Evolutionary conservation across 257 asterid genomes (phyloP).

Genomic region (Paraleonurus japonicus): DNA sequence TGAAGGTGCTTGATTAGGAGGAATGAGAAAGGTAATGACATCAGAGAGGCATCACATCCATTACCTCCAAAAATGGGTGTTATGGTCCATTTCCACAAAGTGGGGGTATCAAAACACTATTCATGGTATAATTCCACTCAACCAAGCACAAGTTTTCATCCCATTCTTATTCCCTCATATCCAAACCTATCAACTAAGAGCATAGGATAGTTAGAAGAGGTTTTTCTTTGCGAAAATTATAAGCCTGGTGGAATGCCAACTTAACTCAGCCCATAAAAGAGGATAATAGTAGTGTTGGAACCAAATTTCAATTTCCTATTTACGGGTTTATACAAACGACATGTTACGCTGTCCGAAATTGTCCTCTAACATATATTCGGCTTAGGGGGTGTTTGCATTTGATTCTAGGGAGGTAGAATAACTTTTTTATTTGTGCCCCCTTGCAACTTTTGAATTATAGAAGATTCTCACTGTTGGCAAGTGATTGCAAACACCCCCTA

Average conservation of each 20-base stretch:
- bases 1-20: neutral
- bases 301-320: neutral
- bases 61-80: neutral
- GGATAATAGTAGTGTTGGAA: neutral
- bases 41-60: neutral
- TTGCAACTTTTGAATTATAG: neutral
- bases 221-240: neutral
- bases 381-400: neutral
- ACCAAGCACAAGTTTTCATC: neutral
- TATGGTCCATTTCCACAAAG: neutral
- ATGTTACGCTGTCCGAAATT: neutral
- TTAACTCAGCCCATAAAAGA: neutral
- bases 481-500: neutral
- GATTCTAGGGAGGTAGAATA: too few relatives aligned
- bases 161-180: neutral
- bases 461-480: neutral
- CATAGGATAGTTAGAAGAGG: conserved; percentile 15
- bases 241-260: conserved; percentile 6
- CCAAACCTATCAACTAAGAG: neutral
- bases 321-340: neutral
- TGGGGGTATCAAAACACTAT: neutral
- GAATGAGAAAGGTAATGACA: neutral
- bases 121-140: neutral
- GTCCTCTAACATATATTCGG: neutral
- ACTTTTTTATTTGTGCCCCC: too few relatives aligned